A percentile compares a stretch with the other conserved stretches of the same genome.
Conservation (phyloP, 1,284 basidiomycete genomes). For the Cystobasidiaceae sp. region DNA sequence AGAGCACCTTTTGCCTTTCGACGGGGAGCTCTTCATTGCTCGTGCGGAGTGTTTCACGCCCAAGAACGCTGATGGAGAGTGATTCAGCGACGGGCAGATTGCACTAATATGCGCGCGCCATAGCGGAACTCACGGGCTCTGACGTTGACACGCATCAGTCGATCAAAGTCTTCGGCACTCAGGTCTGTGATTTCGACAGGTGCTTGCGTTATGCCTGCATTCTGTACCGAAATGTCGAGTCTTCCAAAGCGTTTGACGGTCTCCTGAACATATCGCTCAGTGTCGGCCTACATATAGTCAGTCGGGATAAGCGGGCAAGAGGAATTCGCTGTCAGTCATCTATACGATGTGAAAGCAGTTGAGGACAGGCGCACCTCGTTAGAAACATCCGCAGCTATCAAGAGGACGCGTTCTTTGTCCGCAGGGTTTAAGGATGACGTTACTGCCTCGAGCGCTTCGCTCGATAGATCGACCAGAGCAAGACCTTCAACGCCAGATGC, state of each 20-base stretch:
- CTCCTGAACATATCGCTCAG: not conserved
- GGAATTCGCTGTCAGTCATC: not conserved
- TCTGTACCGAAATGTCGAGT: slow-evolving; percentile 6
- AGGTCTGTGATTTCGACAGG: not conserved
- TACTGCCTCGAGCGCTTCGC: not conserved
- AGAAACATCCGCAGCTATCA: not conserved
- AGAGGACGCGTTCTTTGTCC: not conserved
- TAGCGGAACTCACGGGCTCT: not conserved
- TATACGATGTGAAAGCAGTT: not conserved
- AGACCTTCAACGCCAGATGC: not conserved
- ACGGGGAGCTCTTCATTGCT: not conserved
- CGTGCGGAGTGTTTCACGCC: not conserved
- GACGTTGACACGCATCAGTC: not conserved
- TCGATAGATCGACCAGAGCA: not conserved
- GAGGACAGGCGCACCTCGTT: not conserved
- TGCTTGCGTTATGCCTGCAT: slow-evolving; percentile 1
- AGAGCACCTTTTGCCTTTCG: not conserved
- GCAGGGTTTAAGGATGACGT: not conserved
- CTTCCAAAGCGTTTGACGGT: not conserved
- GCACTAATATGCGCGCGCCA: not conserved
- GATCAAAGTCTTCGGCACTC: not conserved
- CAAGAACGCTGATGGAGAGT: not conserved
- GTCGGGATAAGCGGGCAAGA: not conserved
- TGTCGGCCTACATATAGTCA: not conserved
- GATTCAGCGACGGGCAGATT: not conserved